Evolutionary conservation across 129 eudicot genomes (phyloP).

Genomic region (Arctium minus): DNA sequence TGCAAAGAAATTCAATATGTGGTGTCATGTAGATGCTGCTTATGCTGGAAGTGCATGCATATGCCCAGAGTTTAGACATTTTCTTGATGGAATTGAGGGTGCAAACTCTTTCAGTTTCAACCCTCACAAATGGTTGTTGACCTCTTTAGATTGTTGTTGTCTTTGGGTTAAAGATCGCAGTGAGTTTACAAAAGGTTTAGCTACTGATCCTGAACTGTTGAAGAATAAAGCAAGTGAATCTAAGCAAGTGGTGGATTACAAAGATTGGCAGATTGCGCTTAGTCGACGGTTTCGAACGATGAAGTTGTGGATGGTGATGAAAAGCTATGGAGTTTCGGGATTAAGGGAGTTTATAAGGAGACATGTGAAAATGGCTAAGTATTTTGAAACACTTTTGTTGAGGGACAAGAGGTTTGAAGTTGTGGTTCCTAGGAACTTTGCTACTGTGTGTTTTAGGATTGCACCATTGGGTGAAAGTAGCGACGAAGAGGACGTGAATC

Average conservation of each 20-base stretch:
- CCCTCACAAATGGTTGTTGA: conserved; percentile 26
- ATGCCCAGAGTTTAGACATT: conserved; percentile 34
- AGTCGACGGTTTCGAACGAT: background rate
- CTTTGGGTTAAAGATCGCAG: conserved; percentile 19
- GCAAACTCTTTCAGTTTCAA: conserved; percentile 29
- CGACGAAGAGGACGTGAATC: background rate
- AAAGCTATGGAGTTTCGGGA: conserved; percentile 15
- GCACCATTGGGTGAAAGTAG: background rate
- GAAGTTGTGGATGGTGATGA: background rate
- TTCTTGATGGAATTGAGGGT: conserved; percentile 26
- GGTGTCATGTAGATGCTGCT: conserved; percentile 46
- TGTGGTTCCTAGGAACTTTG: conserved; percentile 24
- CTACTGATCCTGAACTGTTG: conserved; percentile 18
- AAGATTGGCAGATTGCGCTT: conserved; percentile 26
- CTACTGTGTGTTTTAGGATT: conserved; percentile 28
- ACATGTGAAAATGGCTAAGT: conserved; percentile 19
- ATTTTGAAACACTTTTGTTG: conserved; percentile 9
- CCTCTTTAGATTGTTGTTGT: background rate
- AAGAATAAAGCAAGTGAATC: background rate
- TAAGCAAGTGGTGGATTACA: conserved; percentile 20
- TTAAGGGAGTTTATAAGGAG: background rate
- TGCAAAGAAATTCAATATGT: conserved; percentile 11
- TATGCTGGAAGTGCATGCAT: conserved; percentile 18
- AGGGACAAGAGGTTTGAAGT: conserved; percentile 29
- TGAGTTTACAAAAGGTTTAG: background rate